Conservation (phyloP, 2,329 filamentous ascomycete genomes). For the Amauroascus niger region DNA sequence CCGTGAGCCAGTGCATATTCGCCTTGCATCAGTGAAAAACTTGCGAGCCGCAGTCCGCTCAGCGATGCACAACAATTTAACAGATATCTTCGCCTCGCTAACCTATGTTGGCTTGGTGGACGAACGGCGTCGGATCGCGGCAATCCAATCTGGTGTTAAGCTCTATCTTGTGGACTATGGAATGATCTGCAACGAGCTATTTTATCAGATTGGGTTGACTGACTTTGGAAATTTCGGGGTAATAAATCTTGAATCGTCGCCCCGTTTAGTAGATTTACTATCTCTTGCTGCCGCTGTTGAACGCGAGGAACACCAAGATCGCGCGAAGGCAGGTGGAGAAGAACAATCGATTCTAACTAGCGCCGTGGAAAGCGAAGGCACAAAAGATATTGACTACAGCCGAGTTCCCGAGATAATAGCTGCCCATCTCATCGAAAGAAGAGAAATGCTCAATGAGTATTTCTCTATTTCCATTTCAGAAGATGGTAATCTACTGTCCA, state of each 20-base stretch:
- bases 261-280: conserved; percentile 62
- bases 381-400: conserved; percentile 56
- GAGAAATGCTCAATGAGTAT: conserved; percentile 86
- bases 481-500: conserved; percentile 62
- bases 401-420: conserved; percentile 50
- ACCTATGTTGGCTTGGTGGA: conserved; percentile 94
- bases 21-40: conserved; percentile 74
- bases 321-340: not conserved
- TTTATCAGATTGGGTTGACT: conserved; percentile 89
- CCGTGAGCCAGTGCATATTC: conserved; percentile 59
- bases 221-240: conserved; percentile 92
- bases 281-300: conserved; percentile 64
- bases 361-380: conserved; percentile 40
- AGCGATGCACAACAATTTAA: conserved; percentile 72
- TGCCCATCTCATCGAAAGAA: conserved; percentile 53
- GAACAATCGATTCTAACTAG: not conserved
- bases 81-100: conserved; percentile 75
- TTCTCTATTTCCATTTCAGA: conserved; percentile 77
- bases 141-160: conserved; percentile 85
- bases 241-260: conserved; percentile 68
- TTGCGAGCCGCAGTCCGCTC: conserved; percentile 73
- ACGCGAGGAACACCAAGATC: conserved; percentile 36
- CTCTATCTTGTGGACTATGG: conserved; percentile 91
- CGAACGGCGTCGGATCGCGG: conserved; percentile 72
- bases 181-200: conserved; percentile 74